Base-by-base conservation (phyloP, 192 early-diverging fungal species). In the Coemansia sp. region DNA sequence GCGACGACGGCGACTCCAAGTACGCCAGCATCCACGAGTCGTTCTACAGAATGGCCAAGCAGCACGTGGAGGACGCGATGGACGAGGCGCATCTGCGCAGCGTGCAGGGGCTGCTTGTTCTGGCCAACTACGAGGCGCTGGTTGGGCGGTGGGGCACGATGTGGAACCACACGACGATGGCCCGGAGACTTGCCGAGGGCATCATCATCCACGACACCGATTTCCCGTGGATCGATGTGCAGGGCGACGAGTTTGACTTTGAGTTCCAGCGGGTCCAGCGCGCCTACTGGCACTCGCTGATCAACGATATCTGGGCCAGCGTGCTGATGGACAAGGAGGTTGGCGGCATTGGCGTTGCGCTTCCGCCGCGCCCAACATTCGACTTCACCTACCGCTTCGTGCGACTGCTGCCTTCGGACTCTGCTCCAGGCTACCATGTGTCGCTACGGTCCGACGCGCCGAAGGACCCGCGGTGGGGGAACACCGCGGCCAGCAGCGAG, bases 131-230 rank as follows among this genome's bases (percentile, higher is more conserved):
- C 49, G 79, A 81, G 74, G 70, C 74, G 38, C 50, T 81, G 62
- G 79, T 81, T n/a, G 79, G 79, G 13, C 63, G 79, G 64, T 81
- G 79, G 79, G 74, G 74, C 70, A 81, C 70, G 9, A 76, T 81
- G 79, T 81, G 79, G 79, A 81, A 76, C 74, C 79, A 81, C 68
- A 81, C 79, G 64, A 81, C 79, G 12, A 76, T 81, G 79, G 79
- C 79, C 19, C 58, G 79, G 50, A 63, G 79, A 19, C 65, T 81
- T 45, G 74, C 79, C 23, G 79, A 81, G 65, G 79, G 79, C 23
- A 67, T 83, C 18, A 83, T 78, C 18, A 69, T 83, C 43, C 65
- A 76, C 26, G 66, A 78, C n/a, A 72, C 80, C 1, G 75, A 77
- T 56, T 83, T 77, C 54, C 80, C 80, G n/a, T 83, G 80, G 80